Conservation (phyloP, 1,139 yeast species). For the Geotrichum carabidarum region DNA sequence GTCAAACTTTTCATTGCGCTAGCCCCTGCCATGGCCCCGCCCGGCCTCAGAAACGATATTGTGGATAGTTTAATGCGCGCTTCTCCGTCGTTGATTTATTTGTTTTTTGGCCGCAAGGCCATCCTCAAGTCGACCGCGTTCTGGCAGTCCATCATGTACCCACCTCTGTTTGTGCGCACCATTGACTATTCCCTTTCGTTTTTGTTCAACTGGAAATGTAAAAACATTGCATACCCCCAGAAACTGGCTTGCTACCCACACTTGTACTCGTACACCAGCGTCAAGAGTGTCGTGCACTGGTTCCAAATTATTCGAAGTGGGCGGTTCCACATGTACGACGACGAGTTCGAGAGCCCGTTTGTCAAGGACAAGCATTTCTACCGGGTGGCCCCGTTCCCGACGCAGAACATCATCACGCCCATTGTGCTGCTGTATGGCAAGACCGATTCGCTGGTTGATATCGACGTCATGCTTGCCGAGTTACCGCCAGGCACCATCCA, state of each 20-base stretch:
- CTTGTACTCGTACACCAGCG: slow-evolving; percentile 83
- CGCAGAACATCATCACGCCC: slow-evolving; percentile 62
- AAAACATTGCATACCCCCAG: slow-evolving; percentile 64
- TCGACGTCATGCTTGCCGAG: slow-evolving; percentile 61
- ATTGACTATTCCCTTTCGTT: slow-evolving; percentile 65
- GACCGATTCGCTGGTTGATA: slow-evolving; percentile 77
- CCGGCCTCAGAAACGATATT: slow-evolving; percentile 67
- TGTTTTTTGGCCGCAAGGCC: slow-evolving; percentile 68
- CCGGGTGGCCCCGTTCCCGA: slow-evolving; percentile 61
- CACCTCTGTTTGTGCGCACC: slow-evolving; percentile 68
- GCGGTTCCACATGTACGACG: slow-evolving; percentile 85
- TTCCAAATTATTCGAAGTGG: slow-evolving; percentile 79
- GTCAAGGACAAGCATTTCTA: slow-evolving; percentile 42
- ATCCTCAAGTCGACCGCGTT: slow-evolving; percentile 71
- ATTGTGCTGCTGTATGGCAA: slow-evolving; percentile 75
- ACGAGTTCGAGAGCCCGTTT: slow-evolving; percentile 36
- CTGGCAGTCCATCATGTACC: slow-evolving; percentile 80
- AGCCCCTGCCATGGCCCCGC: slow-evolving; percentile 94
- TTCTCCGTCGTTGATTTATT: slow-evolving; percentile 68
- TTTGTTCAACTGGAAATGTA: slow-evolving; percentile 76
- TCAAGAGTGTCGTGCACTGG: slow-evolving; percentile 93
- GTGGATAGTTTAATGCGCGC: slow-evolving; percentile 74
- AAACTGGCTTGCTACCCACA: slow-evolving; percentile 76
- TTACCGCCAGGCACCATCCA: slow-evolving; percentile 43
- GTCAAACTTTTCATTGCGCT: slow-evolving; percentile 71